A percentile compares a stretch with the other conserved stretches of the same genome.
Evolutionary conservation across 2,329 filamentous ascomycete species (phyloP).

Genomic region (Aspergillus pseudonomiae): DNA sequence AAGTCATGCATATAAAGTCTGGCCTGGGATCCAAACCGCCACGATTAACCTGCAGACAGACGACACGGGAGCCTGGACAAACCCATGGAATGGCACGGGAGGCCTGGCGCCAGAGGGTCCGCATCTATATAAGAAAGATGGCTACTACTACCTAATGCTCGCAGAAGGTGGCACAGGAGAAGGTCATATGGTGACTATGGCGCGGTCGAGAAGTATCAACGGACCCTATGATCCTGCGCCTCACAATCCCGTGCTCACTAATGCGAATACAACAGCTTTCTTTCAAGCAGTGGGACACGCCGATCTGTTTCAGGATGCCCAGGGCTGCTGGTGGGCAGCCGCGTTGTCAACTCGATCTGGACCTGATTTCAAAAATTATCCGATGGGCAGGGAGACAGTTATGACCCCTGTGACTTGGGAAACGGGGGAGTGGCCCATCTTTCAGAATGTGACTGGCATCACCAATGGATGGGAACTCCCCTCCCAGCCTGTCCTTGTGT

Average conservation of each 20-base stretch:
- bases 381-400: conserved; percentile 60
- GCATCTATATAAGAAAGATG: conserved; percentile 34
- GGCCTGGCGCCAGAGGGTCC: conserved; percentile 39
- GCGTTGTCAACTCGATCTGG: conserved; percentile 48
- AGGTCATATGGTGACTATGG: conserved; percentile 33
- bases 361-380: conserved; percentile 45
- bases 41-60: conserved; percentile 34
- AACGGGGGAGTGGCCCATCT: conserved; percentile 51
- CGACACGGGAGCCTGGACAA: conserved; percentile 3
- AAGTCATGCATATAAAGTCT: conserved; percentile 11
- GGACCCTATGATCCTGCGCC: conserved; percentile 47
- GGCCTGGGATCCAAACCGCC: conserved; percentile 8
- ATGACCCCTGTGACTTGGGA: conserved; percentile 54
- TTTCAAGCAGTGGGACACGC: conserved; percentile 60
- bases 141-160: conserved; percentile 35
- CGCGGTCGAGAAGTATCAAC: conserved; percentile 29
- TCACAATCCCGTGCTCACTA: conserved; percentile 47
- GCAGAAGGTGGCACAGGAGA: conserved; percentile 33
- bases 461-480: conserved; percentile 10
- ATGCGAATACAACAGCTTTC: conserved; percentile 42
- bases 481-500: conserved; percentile 21
- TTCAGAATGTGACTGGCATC: conserved; percentile 18
- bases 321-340: conserved; percentile 58
- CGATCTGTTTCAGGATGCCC: conserved; percentile 57
- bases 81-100: conserved; percentile 53